Conservation (phyloP, 148 eudicot genomes). For the Dianthus caryophyllus region DNA sequence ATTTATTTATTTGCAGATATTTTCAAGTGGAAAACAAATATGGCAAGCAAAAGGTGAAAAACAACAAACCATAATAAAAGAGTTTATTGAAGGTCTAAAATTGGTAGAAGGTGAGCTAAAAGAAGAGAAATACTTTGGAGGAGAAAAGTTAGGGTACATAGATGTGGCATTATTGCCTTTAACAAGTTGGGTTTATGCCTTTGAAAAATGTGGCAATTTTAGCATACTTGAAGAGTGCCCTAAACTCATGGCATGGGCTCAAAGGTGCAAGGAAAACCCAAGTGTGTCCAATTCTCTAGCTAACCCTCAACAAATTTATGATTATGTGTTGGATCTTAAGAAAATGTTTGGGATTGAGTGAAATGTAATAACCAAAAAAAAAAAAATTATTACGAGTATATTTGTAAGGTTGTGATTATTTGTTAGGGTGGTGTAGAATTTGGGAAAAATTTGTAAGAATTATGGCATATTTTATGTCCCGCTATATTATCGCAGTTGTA, state of each 20-base stretch:
- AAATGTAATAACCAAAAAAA: too few species aligned
- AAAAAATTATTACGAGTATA: too few species aligned
- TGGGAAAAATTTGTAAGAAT: too few species aligned
- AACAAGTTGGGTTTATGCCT: conserved; percentile 17
- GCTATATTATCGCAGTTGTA: too few species aligned
- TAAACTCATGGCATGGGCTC: conserved; percentile 16
- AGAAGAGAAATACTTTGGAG: conserved; percentile 17
- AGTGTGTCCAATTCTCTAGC: conserved; percentile 18
- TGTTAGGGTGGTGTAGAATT: too few species aligned
- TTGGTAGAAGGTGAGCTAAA: conserved; percentile 6
- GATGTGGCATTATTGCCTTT: conserved; percentile 17
- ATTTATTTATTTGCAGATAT: conserved; percentile 9
- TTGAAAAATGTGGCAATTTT: conserved; percentile 20
- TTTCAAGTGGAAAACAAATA: conserved; percentile 1
- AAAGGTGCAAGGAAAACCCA: conserved; percentile 9
- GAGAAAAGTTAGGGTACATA: conserved; percentile 16
- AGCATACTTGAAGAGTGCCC: conserved; percentile 9
- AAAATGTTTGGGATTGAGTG: neutral
- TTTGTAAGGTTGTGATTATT: too few species aligned
- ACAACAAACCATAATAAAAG: neutral
- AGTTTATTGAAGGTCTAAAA: conserved; percentile 12
- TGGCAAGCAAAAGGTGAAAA: conserved; percentile 18
- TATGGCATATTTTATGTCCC: too few species aligned
- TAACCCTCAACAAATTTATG: neutral
- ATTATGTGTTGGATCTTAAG: conserved; percentile 4